Evolutionary conservation across 176 grass and related monocot genomes (phyloP), one percentile per base, ranked within the genome.

Genomic region (Aechmea fasciata): DNA sequence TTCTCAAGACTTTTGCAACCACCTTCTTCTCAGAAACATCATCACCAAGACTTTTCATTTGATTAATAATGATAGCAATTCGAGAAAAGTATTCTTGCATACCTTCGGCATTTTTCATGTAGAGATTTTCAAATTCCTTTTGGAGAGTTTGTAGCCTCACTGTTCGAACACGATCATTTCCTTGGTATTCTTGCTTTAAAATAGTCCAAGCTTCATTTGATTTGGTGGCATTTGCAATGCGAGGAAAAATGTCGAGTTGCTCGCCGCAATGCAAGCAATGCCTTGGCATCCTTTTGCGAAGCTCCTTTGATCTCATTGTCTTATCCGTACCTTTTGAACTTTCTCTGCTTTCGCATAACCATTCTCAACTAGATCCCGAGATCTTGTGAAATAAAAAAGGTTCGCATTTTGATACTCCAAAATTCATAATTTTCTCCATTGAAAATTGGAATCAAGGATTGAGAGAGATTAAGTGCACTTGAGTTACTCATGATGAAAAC

Each of bases 71-170:
- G 1, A 33, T 50, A 12, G 17, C 13, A 12, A 15, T 13, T 18
- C 51, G 54, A 9, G 24, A 71, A 8, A 55, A 33, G 33, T 28
- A 55, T 26, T 57, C 4, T 25, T 41, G 3, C 3, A 71, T 19
- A 26, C 13, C 4, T 55, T 57, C 50, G 10, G 10, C 1, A n/a
- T 57, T 24, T 57, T 71, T 71, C 24, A 71, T 71, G 2, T 13
- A 10, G 17, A 57, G 51, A 57, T 47, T 71, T 2, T 71, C 69
- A 57, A 71, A 57, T 13, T 71, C 69, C 33, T 24, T 14, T 24
- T 6, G 47, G 0, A 71, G 20, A 2, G 10, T 47, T 17, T 71
- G 49, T 2, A 57, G 13, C 22, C 17, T 71, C 11, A 19, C 13
- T 13, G 13, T 55, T 10, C 53, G 15, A 15, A 57, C 69, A 7